Conservation (phyloP, 164 flowering plant genomes). For the Euptelea pleiosperma region DNA sequence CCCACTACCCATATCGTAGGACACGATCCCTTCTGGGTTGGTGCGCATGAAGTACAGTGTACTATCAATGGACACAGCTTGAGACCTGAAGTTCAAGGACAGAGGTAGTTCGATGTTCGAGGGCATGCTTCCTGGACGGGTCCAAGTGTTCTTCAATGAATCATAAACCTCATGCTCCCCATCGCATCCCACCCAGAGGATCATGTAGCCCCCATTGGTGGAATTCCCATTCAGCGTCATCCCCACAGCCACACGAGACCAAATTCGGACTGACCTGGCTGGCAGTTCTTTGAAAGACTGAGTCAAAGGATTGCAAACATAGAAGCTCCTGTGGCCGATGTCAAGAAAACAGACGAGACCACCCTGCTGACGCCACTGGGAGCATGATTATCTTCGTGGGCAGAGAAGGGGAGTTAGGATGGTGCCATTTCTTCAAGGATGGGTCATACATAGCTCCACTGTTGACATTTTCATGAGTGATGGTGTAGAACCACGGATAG, state of each 20-base stretch:
- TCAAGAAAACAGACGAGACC: slow-evolving; percentile 90
- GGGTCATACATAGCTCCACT: slow-evolving; percentile 91
- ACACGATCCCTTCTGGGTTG: slow-evolving; percentile 82
- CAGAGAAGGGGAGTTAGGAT: slow-evolving; percentile 51
- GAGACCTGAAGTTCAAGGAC: slow-evolving; percentile 68
- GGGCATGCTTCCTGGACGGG: slow-evolving; percentile 68
- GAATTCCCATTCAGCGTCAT: slow-evolving; percentile 61
- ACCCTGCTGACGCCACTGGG: slow-evolving; percentile 94
- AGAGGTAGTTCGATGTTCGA: slow-evolving; percentile 64
- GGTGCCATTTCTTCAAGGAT: slow-evolving; percentile 75
- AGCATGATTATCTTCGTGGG: slow-evolving; percentile 53
- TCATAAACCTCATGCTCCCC: slow-evolving; percentile 89
- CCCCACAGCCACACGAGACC: slow-evolving; percentile 91
- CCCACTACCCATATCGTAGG: slow-evolving; percentile 64
- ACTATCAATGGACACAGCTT: slow-evolving; percentile 50
- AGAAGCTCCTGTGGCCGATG: slow-evolving; percentile 69
- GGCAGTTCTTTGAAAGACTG: slow-evolving; percentile 73
- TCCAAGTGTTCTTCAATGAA: slow-evolving; percentile 63
- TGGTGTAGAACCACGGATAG: slow-evolving; percentile 86
- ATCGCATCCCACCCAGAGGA: slow-evolving; percentile 77
- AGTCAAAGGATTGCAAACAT: slow-evolving; percentile 83
- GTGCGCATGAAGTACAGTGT: slow-evolving; percentile 77
- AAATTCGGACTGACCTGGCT: slow-evolving; percentile 66
- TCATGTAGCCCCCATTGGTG: slow-evolving; percentile 55
- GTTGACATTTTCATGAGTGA: slow-evolving; percentile 64